Conservation (phyloP, 768 basidiomycete genomes). For the Tulasnella calospora region DNA sequence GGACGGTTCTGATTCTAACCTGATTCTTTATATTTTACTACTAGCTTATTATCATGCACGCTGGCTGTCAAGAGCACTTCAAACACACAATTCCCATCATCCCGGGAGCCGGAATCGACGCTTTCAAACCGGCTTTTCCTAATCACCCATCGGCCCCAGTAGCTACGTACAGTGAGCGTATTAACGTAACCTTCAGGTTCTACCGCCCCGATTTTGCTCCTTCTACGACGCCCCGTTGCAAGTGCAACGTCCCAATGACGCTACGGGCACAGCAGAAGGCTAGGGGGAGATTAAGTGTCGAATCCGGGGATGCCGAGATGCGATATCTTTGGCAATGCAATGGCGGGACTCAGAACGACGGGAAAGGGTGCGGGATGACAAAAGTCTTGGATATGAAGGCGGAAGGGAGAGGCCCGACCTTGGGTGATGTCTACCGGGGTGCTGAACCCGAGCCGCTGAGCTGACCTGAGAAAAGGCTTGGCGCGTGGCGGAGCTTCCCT, state of each 20-base stretch:
- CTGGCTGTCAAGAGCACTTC: slow-evolving; percentile 73
- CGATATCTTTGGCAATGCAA: slow-evolving; percentile 80
- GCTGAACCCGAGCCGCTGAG: background rate
- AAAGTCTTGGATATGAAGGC: slow-evolving; percentile 61
- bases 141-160: slow-evolving; percentile 19
- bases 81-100: slow-evolving; percentile 54
- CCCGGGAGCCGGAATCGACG: slow-evolving; percentile 62
- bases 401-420: slow-evolving; percentile 53
- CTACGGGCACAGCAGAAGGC: slow-evolving; percentile 78
- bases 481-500: background rate
- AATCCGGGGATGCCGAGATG: slow-evolving; percentile 46
- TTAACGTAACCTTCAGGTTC: slow-evolving; percentile 84
- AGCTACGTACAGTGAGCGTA: slow-evolving; percentile 57
- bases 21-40: slow-evolving; percentile 5
- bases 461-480: background rate
- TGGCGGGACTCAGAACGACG: slow-evolving; percentile 76
- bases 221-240: slow-evolving; percentile 60
- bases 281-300: slow-evolving; percentile 32
- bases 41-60: slow-evolving; percentile 83
- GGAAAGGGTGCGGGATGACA: slow-evolving; percentile 75
- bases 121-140: slow-evolving; percentile 60
- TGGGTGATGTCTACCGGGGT: background rate
- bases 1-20: background rate
- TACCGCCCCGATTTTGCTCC: slow-evolving; percentile 77
- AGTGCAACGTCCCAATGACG: slow-evolving; percentile 65